Base-by-base conservation (phyloP, 768 basidiomycete species). In the Xerocomellus dryophilus region DNA sequence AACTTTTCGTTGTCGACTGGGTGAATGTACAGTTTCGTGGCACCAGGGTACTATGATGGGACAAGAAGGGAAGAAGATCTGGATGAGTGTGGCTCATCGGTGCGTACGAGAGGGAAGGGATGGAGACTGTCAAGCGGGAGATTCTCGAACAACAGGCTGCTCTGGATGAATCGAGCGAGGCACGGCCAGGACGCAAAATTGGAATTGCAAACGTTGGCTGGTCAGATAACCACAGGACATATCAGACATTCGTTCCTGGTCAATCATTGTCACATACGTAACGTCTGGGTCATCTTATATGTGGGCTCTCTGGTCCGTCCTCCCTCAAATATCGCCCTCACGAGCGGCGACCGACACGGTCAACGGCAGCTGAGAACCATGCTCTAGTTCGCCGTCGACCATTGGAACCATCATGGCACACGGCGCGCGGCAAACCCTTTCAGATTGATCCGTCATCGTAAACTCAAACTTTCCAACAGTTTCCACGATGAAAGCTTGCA, bases 391-490 rank as follows among this genome's bases (percentile, higher is more conserved):
- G 27, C 27, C 27, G 27, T 29, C 27, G 8, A 29, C 55, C 7
- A 63, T 71, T n/a, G 74, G 74, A 25, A 60, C 47, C 73, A 76
- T 71, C 27, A 72, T 56, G 5, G 60, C 8, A 21, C 66, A 65
- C n/a, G 65, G 56, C 35, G 67, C 68, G 21, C 71, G 63, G 14
- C 65, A 47, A 34, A 78, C 52, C 32, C 49, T 62, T 41, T 65
- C 59, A 18, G 61, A 52, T 20, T 60, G 62, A 4, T 70, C 66
- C 15, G 71, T 71, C 51, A 64, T 61, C 39, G 61, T 55, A 56
- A 85, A 80, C 57, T 83, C 78, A 58, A 85, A 82, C 58, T 78
- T 73, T 27, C 73, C 66, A 38, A 85, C 52, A 20, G 83, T 69
- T 60, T 83, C 81, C 23, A 25, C 25, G 25, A 79, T 61, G 66